Percentiles rank a stretch among this genome's conserved stretches.
Evolutionary conservation across 805 yeast genomes (phyloP).

Genomic region (Suhomyces vadensis): DNA sequence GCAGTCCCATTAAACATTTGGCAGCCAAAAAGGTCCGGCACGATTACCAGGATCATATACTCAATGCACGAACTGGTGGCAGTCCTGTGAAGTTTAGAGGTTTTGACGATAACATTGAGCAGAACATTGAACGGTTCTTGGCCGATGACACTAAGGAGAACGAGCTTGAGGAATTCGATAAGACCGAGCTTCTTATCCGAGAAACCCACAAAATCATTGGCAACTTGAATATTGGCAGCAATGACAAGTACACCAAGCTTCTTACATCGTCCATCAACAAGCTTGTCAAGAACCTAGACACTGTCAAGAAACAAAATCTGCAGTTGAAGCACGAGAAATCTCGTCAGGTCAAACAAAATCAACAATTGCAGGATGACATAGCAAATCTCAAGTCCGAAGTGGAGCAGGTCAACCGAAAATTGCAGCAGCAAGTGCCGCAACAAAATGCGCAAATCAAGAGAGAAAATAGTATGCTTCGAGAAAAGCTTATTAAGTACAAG

Average conservation of each 20-base stretch:
- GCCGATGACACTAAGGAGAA: neutral
- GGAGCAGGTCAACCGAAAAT: constrained; percentile 16
- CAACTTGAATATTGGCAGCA: constrained; percentile 22
- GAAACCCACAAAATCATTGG: constrained; percentile 32
- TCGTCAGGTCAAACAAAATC: constrained; percentile 4
- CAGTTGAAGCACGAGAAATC: constrained; percentile 2
- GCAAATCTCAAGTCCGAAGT: constrained; percentile 14
- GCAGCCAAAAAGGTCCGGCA: constrained; percentile 19
- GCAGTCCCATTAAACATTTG: constrained; percentile 14
- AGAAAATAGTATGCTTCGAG: constrained; percentile 34
- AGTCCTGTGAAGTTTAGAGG: constrained; percentile 17
- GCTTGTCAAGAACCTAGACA: constrained; percentile 18
- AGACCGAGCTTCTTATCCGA: constrained; percentile 24
- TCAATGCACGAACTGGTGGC: constrained; percentile 11
- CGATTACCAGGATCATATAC: constrained; percentile 20
- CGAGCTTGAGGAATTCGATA: constrained; percentile 12
- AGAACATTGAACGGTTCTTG: constrained; percentile 13
- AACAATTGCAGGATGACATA: constrained; percentile 14
- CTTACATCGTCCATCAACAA: constrained; percentile 30
- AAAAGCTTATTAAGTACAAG: constrained; percentile 37
- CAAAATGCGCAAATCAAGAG: constrained; percentile 20
- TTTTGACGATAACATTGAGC: constrained; percentile 11
- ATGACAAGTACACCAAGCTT: constrained; percentile 27
- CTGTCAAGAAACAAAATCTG: constrained; percentile 5
- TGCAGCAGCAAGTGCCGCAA: constrained; percentile 17